Conservation (phyloP, 2,329 filamentous ascomycete genomes). For the Ceratocystis huliohia region DNA sequence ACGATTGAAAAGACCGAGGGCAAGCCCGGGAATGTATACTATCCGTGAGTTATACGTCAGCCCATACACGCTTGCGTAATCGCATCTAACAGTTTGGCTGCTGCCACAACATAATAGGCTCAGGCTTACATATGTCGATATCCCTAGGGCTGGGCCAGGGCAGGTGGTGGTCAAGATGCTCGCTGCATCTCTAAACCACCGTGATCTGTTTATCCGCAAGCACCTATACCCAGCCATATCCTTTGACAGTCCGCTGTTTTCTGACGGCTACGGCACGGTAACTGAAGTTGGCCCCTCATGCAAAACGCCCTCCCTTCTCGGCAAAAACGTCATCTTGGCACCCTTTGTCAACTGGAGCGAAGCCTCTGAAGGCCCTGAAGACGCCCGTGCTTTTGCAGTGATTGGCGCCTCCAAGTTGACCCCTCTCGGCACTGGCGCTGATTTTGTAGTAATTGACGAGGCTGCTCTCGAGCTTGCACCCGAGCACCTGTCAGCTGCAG, state of each 20-base stretch:
- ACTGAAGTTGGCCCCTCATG: constrained; percentile 45
- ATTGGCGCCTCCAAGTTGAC: constrained; percentile 55
- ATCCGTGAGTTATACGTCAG: constrained; percentile 43
- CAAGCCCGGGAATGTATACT: constrained; percentile 81
- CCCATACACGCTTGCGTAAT: not conserved
- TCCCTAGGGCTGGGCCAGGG: constrained; percentile 48
- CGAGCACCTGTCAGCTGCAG: constrained; percentile 53
- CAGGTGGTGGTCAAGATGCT: constrained; percentile 65
- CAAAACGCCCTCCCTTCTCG: constrained; percentile 31
- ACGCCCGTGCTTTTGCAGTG: constrained; percentile 45
- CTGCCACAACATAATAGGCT: constrained; percentile 32
- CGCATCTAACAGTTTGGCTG: too few species aligned
- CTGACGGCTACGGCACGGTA: constrained; percentile 71
- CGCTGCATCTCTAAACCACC: constrained; percentile 81
- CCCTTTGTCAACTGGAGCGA: constrained; percentile 68
- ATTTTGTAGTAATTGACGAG: constrained; percentile 57
- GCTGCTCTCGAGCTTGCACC: constrained; percentile 66
- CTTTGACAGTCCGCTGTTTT: constrained; percentile 64
- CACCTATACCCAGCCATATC: constrained; percentile 78
- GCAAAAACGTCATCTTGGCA: constrained; percentile 64
- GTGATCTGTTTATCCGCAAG: constrained; percentile 87
- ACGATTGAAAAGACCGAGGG: constrained; percentile 58
- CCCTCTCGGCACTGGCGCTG: constrained; percentile 56
- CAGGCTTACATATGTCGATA: constrained; percentile 46
- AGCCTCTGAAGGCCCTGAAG: constrained; percentile 60